These are phyloP conservation scores for Fomitopsis serialis DNA, from an alignment of 768 basidiomycete species.

Conservation along the genomic window DNA sequence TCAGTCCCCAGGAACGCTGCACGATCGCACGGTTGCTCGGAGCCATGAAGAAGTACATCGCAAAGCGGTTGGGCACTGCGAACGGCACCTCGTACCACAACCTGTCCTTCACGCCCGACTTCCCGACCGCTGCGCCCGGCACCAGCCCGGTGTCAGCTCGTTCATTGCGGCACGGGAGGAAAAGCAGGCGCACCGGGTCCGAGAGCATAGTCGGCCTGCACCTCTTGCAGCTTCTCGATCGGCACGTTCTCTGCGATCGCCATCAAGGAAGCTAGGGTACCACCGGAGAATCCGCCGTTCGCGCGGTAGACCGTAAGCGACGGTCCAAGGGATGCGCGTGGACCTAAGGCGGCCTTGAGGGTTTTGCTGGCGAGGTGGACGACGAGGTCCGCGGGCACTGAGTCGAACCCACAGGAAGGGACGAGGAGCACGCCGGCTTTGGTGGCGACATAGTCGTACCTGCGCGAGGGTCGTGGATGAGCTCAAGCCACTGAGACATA, in stretches of 20 bases:
- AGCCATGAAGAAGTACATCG: constrained; percentile 40
- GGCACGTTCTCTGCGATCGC: constrained; percentile 29
- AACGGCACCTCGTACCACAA: constrained; percentile 34
- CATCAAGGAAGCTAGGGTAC: constrained; percentile 46
- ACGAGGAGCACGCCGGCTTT: constrained; percentile 72
- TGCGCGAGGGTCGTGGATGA: too few relatives aligned
- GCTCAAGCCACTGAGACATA: too few relatives aligned
- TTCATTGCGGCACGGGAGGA: neutral
- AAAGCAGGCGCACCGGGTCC: constrained; percentile 34
- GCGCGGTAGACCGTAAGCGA: constrained; percentile 52
- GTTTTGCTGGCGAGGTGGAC: constrained; percentile 67
- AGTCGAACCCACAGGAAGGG: constrained; percentile 75
- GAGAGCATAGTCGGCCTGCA: constrained; percentile 33
- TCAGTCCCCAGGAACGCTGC: constrained; percentile 52
- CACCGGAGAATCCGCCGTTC: constrained; percentile 54
- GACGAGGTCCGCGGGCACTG: constrained; percentile 67
- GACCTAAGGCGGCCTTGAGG: constrained; percentile 43
- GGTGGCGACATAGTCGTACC: constrained; percentile 67
- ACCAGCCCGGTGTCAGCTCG: too few relatives aligned
- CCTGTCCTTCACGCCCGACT: too few relatives aligned
- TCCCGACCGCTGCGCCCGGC: too few relatives aligned
- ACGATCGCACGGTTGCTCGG: constrained; percentile 43
- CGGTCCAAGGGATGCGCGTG: constrained; percentile 36
- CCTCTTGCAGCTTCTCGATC: constrained; percentile 20
- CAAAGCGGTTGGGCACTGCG: constrained; percentile 27